Conservation (phyloP, 2,329 filamentous ascomycete species). For the Nemania bipapillata region DNA sequence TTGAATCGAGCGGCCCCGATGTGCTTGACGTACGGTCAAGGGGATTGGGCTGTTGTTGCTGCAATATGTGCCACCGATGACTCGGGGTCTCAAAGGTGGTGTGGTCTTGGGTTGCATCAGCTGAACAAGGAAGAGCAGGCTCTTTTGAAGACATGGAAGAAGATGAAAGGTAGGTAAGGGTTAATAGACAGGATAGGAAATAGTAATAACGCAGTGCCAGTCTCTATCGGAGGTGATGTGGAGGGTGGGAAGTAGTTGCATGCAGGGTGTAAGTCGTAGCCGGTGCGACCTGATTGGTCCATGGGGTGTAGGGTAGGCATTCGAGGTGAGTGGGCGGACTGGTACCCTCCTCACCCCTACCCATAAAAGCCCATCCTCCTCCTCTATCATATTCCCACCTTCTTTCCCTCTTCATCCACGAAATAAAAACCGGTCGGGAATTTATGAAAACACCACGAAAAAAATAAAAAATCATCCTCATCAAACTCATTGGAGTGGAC, state of each 20-base stretch:
- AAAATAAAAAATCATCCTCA: conserved; percentile 32
- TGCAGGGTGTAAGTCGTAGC: conserved; percentile 38
- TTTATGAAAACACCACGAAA: conserved; percentile 29
- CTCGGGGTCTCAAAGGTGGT: not conserved
- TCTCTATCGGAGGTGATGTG: conserved; percentile 35
- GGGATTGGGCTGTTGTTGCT: not conserved
- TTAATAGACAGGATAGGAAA: conserved; percentile 15
- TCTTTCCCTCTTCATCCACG: conserved; percentile 37
- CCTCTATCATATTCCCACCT: conserved; percentile 39
- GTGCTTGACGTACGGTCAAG: not conserved
- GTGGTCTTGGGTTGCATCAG: conserved; percentile 19
- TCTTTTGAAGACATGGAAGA: conserved; percentile 8
- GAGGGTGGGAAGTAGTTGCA: conserved; percentile 35
- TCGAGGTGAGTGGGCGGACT: conserved; percentile 35
- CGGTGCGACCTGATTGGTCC: conserved; percentile 43
- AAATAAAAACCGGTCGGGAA: conserved; percentile 36
- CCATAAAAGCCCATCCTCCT: conserved; percentile 46
- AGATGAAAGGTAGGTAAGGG: not conserved
- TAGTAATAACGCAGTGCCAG: conserved; percentile 24
- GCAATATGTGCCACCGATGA: conserved; percentile 13
- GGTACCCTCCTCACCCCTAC: conserved; percentile 43
- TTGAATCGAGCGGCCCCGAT: not conserved
- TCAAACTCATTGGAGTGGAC: conserved; percentile 37
- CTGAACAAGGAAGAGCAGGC: conserved; percentile 9
- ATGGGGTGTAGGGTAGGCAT: conserved; percentile 22